phyloP scores from a whole-genome alignment of 306 rosid genomes.

The Dryas alaskensis region DNA sequence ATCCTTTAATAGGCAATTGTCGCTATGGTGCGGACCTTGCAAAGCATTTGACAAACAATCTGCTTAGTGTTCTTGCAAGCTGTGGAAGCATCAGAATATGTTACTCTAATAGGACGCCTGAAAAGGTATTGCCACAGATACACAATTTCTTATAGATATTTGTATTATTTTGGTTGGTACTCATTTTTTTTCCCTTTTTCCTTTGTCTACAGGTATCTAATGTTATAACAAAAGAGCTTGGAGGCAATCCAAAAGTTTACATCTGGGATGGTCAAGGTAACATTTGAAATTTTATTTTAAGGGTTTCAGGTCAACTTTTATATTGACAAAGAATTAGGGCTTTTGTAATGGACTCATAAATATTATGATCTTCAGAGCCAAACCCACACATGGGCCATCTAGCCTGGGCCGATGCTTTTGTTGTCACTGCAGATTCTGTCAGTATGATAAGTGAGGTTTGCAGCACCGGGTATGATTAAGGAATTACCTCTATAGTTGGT shows the following conservation, averaged over 20 bases:
- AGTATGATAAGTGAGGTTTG: slow-evolving; percentile 89
- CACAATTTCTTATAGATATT: slow-evolving; percentile 3
- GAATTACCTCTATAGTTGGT: slow-evolving; percentile 13
- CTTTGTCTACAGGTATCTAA: slow-evolving; percentile 54
- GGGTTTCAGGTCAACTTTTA: slow-evolving; percentile 4
- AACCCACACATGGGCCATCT: slow-evolving; percentile 85
- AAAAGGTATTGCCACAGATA: slow-evolving; percentile 48
- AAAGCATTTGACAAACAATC: slow-evolving; percentile 61
- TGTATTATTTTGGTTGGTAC: background rate
- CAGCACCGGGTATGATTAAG: slow-evolving; percentile 83
- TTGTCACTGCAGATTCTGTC: slow-evolving; percentile 93
- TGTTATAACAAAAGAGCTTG: slow-evolving; percentile 62
- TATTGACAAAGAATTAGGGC: background rate
- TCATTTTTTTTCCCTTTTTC: slow-evolving; percentile 12
- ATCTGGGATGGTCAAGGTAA: slow-evolving; percentile 89
- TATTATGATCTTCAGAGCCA: slow-evolving; percentile 51
- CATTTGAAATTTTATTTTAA: background rate
- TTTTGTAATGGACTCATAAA: background rate
- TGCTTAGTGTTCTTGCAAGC: slow-evolving; percentile 63
- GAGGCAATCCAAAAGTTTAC: slow-evolving; percentile 72
- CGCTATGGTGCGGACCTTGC: slow-evolving; percentile 84
- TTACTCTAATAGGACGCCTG: slow-evolving; percentile 81
- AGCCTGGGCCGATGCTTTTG: slow-evolving; percentile 95
- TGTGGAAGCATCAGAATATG: slow-evolving; percentile 94
- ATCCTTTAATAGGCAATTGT: slow-evolving; percentile 59